Evolutionary conservation across 2,329 filamentous ascomycete genomes (phyloP).

Genomic region (Paracamarosporium sp.): DNA sequence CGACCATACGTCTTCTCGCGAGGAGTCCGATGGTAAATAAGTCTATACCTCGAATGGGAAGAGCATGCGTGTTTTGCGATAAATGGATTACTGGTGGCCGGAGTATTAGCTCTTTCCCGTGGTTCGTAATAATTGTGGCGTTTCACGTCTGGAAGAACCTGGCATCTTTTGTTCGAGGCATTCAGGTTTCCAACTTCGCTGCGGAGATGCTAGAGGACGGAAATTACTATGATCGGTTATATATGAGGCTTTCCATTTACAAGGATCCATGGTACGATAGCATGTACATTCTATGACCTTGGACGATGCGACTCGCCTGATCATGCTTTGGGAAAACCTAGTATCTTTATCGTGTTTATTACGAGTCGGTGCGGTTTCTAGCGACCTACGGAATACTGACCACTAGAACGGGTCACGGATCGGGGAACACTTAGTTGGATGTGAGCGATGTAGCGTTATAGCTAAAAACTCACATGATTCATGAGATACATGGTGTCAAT

Average conservation of each 20-base stretch:
- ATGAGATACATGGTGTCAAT: too few relatives aligned
- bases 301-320: too few relatives aligned
- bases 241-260: not conserved
- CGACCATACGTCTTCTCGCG: not conserved
- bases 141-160: not conserved
- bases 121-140: not conserved
- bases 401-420: too few relatives aligned
- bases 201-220: not conserved
- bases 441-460: too few relatives aligned
- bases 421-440: too few relatives aligned
- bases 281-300: slow-evolving; percentile 1
- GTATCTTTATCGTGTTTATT: too few relatives aligned
- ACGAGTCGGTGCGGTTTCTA: too few relatives aligned
- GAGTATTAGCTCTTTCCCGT: not conserved
- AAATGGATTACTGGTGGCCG: not conserved
- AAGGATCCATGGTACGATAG: not conserved
- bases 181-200: not conserved
- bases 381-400: too few relatives aligned
- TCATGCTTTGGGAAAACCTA: too few relatives aligned
- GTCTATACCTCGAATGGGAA: not conserved
- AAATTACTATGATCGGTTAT: not conserved
- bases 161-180: not conserved
- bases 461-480: too few relatives aligned
- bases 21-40: not conserved
- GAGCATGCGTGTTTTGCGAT: not conserved